Evolutionary conservation across 805 yeast species (phyloP).

Genomic region (Myxozyma kluyveri): DNA sequence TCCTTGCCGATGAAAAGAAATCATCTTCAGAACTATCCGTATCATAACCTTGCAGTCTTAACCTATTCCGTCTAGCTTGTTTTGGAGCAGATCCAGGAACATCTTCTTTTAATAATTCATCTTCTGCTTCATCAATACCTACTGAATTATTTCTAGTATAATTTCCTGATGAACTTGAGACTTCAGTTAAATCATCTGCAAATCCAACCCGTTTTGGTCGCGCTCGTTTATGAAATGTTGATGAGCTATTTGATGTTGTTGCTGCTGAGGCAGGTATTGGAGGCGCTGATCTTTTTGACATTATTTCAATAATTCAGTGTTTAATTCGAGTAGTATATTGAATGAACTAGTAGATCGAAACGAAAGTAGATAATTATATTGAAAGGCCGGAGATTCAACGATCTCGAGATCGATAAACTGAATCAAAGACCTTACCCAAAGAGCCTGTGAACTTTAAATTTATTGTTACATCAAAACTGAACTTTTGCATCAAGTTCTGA

Average conservation of each 20-base stretch:
- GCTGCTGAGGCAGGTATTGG: background rate
- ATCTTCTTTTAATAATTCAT: constrained; percentile 24
- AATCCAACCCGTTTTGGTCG: background rate
- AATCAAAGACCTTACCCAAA: too few relatives aligned
- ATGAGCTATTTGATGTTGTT: background rate
- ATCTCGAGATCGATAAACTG: too few relatives aligned
- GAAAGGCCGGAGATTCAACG: too few relatives aligned
- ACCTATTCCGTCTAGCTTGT: constrained; percentile 12
- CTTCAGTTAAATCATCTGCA: background rate
- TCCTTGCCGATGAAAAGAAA: constrained; percentile 13
- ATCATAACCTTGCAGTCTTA: constrained; percentile 25
- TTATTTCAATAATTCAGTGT: too few relatives aligned
- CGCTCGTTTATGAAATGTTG: background rate
- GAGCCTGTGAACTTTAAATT: too few relatives aligned
- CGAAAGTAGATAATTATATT: too few relatives aligned
- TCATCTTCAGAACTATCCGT: constrained; percentile 32
- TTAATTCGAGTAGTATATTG: too few relatives aligned
- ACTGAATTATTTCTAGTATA: background rate
- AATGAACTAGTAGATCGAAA: too few relatives aligned
- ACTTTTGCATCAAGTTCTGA: too few relatives aligned
- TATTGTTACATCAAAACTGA: too few relatives aligned
- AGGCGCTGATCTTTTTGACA: background rate
- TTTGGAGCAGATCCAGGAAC: constrained; percentile 21
- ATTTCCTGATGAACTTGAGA: background rate
- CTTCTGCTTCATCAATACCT: constrained; percentile 6